Base-by-base conservation (phyloP, 768 basidiomycete species). In the Neoboletus subvelutipes region DNA sequence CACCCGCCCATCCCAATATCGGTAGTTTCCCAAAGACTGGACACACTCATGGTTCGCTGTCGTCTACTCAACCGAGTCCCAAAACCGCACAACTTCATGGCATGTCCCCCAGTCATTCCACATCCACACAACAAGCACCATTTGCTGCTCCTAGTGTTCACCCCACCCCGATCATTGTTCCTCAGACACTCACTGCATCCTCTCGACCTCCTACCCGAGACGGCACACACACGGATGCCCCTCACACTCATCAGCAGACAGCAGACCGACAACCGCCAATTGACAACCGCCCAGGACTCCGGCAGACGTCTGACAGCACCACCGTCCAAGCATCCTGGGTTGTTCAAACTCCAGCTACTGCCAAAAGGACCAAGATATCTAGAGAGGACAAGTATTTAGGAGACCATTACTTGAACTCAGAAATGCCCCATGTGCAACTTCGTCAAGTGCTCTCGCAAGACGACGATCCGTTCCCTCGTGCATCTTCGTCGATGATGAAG, bases 401-500 rank as follows among this genome's bases (percentile, higher is more conserved):
- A 34, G 63, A 60, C 18, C 62, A 64, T 41, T 65, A 59, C 10
- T 50, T 51, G 1, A 36, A 45, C 28, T 41, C 60, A 41, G 71
- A 72, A 22, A 64, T 62, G 5, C 57, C 64, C 0, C 71, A 71
- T 42, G 48, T 55, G 15, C 68, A 72, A 31, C 61, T 72, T 49
- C 71, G 72, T 13, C 62, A 73, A 51, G 63, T 72, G 34, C 72
- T 72, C 37, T 73, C 72, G 28, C 63, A 72, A 48, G 70, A 72
- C 10, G 50, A 58, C 4, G 63, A 63, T 20, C 37, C 57, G 7
- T 62, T 62, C n/a, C 71, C 62, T 50, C 70, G 66, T 43, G 41
- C 59, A 33, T 54, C 62, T 20, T 70, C 64, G 18, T 65, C 64
- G 34, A 67, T 68, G 59, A 70, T 70, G 66, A 72, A 61, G 47